Evolutionary conservation across 2,329 filamentous ascomycete species (phyloP).

Genomic region (Paecilomyces sp.): DNA sequence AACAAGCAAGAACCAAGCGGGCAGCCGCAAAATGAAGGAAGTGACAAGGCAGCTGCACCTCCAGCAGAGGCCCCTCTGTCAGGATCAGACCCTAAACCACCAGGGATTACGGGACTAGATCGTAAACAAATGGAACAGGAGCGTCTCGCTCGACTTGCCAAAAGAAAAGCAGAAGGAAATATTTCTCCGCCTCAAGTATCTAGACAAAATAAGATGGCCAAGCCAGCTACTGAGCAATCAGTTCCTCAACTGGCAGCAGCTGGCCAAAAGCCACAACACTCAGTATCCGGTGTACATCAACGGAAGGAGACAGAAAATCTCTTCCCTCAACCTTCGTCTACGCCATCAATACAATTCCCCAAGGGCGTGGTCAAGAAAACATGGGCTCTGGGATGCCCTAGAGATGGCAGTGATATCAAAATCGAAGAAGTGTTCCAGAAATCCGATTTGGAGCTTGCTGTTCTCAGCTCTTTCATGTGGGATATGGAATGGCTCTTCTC

Average conservation of each 20-base stretch:
- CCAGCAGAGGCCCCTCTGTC: background rate
- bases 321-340: conserved; percentile 1
- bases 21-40: background rate
- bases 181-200: background rate
- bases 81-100: background rate
- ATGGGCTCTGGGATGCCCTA: conserved; percentile 58
- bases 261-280: background rate
- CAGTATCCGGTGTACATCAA: background rate
- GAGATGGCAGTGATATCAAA: conserved; percentile 66
- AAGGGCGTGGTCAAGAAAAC: conserved; percentile 72
- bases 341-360: conserved; percentile 40
- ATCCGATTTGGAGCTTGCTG: conserved; percentile 62
- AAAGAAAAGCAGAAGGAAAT: background rate
- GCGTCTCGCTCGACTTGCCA: background rate
- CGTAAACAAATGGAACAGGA: background rate
- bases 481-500: conserved; percentile 71
- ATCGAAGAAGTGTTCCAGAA: conserved; percentile 81
- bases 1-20: background rate
- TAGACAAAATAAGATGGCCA: background rate
- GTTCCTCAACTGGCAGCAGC: background rate
- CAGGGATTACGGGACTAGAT: background rate
- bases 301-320: background rate
- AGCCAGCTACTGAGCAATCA: background rate
- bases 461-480: conserved; percentile 84
- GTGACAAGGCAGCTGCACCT: background rate